Evolutionary conservation across 169 alveolate species (phyloP), one percentile per base, ranked within the genome.

Genomic region (Plasmodium vinckei): DNA sequence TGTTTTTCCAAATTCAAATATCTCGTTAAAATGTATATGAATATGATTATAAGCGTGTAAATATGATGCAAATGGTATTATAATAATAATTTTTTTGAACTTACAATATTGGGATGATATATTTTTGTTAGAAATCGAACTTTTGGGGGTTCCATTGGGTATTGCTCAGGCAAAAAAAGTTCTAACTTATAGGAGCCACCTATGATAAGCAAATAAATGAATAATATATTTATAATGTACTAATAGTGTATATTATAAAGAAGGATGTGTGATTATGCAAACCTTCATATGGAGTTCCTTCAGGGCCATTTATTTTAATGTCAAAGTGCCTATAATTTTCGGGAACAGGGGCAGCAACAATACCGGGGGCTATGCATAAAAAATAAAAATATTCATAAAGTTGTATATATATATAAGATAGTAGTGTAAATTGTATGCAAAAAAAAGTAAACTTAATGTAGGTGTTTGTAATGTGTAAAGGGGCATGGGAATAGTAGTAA

Each of bases 141-240:
- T 73, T 98, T 97, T 6, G 99, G 99, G 5, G 99, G 99, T 79
- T 97, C 98, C 99, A 98, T 98, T n/a, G 99, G 99, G 87, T 99
- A 99, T 77, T 98, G 99, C 67, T 98, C 99, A 13, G 99, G 99
- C 72, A 99, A 95, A 86, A 97, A 97, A 87, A 99, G 95, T 90
- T 97, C 99, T 68, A 98, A 95, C 67, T 95, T 95, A 94, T 98
- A 99, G 49, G 94, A 94, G 9, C 99, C 99, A 42, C 95, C 97
- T 94, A 72, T 72, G 46, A n/a, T 63, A 44, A 33, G 5, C 5
- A 33, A n/a, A n/a, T n/a, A n/a, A n/a, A n/a, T n/a, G n/a, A n/a
- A n/a, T n/a, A n/a, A n/a, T n/a, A n/a, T n/a, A n/a, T n/a, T n/a
- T n/a, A n/a, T n/a, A n/a, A n/a, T n/a, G n/a, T n/a, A n/a, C n/a